These are phyloP conservation scores for Chalara sp. DNA, from an alignment of 2,329 filamentous ascomycete genomes.

Conservation along the genomic window DNA sequence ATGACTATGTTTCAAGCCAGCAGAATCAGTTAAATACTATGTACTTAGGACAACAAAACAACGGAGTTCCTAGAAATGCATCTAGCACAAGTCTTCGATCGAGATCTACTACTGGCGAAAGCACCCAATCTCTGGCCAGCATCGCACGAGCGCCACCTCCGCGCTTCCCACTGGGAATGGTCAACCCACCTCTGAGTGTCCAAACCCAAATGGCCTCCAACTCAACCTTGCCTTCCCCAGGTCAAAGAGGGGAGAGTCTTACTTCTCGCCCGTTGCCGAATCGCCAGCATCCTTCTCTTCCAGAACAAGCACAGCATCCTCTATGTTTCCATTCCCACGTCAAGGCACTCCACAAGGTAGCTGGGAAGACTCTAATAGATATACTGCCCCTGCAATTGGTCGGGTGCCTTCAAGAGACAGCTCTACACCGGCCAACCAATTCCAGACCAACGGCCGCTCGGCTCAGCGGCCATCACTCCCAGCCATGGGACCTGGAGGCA, in stretches of 20 bases:
- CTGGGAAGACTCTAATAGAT: conserved; percentile 67
- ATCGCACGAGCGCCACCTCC: conserved; percentile 57
- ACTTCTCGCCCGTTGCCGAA: conserved; percentile 84
- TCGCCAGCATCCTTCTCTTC: conserved; percentile 68
- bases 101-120: conserved; percentile 70
- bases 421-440: conserved; percentile 53
- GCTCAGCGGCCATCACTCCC: conserved; percentile 75
- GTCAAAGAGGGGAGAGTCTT: conserved; percentile 54
- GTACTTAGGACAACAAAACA: conserved; percentile 29
- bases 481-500: conserved; percentile 52
- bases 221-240: conserved; percentile 29
- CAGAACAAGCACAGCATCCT: conserved; percentile 67
- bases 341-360: conserved; percentile 60
- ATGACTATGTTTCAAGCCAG: conserved; percentile 29
- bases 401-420: conserved; percentile 75
- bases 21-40: conserved; percentile 31
- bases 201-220: conserved; percentile 45
- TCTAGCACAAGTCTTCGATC: conserved; percentile 71
- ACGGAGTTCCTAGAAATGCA: conserved; percentile 58
- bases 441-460: conserved; percentile 56
- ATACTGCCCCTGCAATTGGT: conserved; percentile 82
- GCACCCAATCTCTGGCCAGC: conserved; percentile 49
- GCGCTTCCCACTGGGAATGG: conserved; percentile 57
- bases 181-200: conserved; percentile 58
- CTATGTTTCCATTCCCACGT: conserved; percentile 75